These are phyloP conservation scores for Polyplosphaeria fusca DNA, from an alignment of 495 filamentous ascomycete genomes.

Conservation along the genomic window DNA sequence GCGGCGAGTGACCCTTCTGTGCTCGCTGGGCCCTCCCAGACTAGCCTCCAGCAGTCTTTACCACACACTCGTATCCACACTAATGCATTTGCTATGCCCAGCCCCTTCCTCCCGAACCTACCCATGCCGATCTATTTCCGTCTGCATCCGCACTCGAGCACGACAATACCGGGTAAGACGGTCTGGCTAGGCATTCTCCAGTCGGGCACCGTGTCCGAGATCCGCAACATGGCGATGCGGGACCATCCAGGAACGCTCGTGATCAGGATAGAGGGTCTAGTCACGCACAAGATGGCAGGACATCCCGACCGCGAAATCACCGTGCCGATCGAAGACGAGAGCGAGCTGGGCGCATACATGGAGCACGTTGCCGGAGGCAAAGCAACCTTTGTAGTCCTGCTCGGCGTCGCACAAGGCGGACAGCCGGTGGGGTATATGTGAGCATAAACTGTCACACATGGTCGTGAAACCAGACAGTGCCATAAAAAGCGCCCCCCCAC, in stretches of 20 bases:
- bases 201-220: conserved; percentile 53
- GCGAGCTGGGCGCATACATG: conserved; percentile 68
- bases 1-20: conserved; percentile 52
- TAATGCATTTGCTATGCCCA: background rate
- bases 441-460: too few species aligned
- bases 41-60: background rate
- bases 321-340: conserved; percentile 63
- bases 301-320: conserved; percentile 54
- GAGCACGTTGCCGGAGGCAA: conserved; percentile 55
- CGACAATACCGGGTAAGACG: conserved; percentile 43
- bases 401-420: too few species aligned
- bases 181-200: conserved; percentile 63
- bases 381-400: conserved; percentile 59
- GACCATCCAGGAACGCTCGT: conserved; percentile 57
- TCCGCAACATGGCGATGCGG: conserved; percentile 53
- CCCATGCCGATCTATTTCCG: conserved; percentile 64
- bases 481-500: too few species aligned
- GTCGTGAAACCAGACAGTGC: too few species aligned
- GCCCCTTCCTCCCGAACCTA: background rate
- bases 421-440: too few species aligned
- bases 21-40: conserved; percentile 20
- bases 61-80: conserved; percentile 34
- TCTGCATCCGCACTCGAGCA: conserved; percentile 52
- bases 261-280: conserved; percentile 60
- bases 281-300: conserved; percentile 43